Percentiles rank a stretch among this genome's conserved stretches.
phyloP scores from a whole-genome alignment of 2,329 filamentous ascomycete species.

The Geosmithia putterillii region DNA sequence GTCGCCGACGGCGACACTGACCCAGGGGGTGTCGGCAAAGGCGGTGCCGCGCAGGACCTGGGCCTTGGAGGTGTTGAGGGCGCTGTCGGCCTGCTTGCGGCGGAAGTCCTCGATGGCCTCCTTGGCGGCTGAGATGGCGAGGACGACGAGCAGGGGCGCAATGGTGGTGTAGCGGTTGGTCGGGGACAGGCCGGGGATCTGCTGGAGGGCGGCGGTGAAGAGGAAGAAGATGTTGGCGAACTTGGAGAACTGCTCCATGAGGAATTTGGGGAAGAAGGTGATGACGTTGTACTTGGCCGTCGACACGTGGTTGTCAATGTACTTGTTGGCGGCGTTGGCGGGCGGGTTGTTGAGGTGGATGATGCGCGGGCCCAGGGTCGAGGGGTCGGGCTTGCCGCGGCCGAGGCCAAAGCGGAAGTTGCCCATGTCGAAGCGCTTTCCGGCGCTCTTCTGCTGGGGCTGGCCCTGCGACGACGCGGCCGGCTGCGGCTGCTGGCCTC shows the following conservation, averaged over 20 bases:
- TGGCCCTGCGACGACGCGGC: slow-evolving; percentile 25
- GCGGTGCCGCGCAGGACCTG: slow-evolving; percentile 69
- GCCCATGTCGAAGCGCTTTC: slow-evolving; percentile 52
- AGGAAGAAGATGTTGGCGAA: slow-evolving; percentile 99
- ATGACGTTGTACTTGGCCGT: slow-evolving; percentile 94
- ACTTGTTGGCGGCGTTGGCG: slow-evolving; percentile 80
- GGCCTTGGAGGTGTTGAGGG: slow-evolving; percentile 79
- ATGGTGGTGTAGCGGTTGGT: slow-evolving; percentile 96
- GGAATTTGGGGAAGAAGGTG: slow-evolving; percentile 91
- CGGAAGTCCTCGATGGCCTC: slow-evolving; percentile 91
- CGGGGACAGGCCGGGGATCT: slow-evolving; percentile 88
- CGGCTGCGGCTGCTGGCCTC: slow-evolving; percentile 18
- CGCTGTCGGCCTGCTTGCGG: slow-evolving; percentile 73
- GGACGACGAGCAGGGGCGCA: slow-evolving; percentile 78
- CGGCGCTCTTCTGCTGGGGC: slow-evolving; percentile 20
- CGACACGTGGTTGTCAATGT: slow-evolving; percentile 91
- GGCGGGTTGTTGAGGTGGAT: slow-evolving; percentile 96
- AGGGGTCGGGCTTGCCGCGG: slow-evolving; percentile 72
- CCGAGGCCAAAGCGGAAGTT: slow-evolving; percentile 93
- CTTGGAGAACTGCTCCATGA: slow-evolving; percentile 97
- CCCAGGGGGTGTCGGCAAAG: slow-evolving; percentile 85
- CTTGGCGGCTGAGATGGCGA: slow-evolving; percentile 90
- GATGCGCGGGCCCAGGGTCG: slow-evolving; percentile 79
- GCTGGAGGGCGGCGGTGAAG: slow-evolving; percentile 87
- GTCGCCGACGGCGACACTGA: slow-evolving; percentile 86